These are phyloP conservation scores for Gynochthodes officinalis DNA, from an alignment of 257 asterid species.

Conservation along the genomic window DNA sequence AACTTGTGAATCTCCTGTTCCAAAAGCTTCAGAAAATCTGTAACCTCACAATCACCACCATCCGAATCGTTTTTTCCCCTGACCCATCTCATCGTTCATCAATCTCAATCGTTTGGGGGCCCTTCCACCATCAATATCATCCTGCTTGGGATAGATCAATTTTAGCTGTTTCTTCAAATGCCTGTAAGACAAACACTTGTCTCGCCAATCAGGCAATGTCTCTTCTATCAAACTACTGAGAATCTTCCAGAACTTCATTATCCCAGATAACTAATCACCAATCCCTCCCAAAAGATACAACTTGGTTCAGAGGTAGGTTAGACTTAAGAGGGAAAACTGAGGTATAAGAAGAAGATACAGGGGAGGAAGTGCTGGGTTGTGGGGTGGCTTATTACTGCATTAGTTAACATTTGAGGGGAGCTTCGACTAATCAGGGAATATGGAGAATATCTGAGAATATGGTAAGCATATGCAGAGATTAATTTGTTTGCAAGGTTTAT, in stretches of 20 bases:
- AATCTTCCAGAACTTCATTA: conserved; percentile 34
- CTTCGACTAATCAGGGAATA: background rate
- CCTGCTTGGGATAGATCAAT: conserved; percentile 26
- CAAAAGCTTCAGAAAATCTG: conserved; percentile 35
- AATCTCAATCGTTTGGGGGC: conserved; percentile 21
- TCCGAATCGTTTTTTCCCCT: too few species aligned
- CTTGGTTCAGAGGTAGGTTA: too few species aligned
- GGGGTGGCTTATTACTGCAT: too few species aligned
- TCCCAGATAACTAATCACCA: background rate
- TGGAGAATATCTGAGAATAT: too few species aligned
- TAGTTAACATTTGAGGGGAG: too few species aligned
- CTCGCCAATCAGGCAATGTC: conserved; percentile 36
- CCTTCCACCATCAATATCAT: conserved; percentile 5
- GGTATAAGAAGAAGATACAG: too few species aligned
- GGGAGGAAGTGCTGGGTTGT: background rate
- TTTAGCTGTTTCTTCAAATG: conserved; percentile 36
- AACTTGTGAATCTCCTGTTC: conserved; percentile 40
- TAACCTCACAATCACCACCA: too few species aligned
- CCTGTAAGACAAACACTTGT: conserved; percentile 35
- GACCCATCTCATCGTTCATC: conserved; percentile 20
- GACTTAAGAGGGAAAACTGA: too few species aligned
- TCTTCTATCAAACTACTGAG: conserved; percentile 32
- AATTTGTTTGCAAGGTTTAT: background rate
- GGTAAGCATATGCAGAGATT: background rate
- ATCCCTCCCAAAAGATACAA: conserved; percentile 5